Base-by-base conservation (phyloP, 306 rosid species). In the Canavalia gladiata region DNA sequence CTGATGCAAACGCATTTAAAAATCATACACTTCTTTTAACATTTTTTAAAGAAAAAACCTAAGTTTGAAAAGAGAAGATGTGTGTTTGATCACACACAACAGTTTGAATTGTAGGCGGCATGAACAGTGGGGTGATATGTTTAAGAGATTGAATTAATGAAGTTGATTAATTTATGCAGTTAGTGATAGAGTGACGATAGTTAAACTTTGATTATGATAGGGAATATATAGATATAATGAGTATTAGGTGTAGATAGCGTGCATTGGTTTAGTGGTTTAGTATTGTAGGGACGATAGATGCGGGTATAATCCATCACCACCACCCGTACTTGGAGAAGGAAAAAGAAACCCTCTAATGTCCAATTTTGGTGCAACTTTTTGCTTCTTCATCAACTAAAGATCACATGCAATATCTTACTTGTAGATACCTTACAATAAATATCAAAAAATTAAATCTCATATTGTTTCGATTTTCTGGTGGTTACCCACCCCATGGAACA, bases 201-300 rank as follows among this genome's bases (percentile, higher is more conserved):
- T 18, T 18, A 18, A 18, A 18, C 25, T 18, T 18, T 18, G 25
- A 18, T 18, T 18, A 9, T 51, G 74, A 28, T 3, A 50, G 43
- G 41, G 64, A 58, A 39, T 47, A 62, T 37, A 37, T 37, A 37
- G 2, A 37, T 37, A 37, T 39, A 31, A 60, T 58, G 69, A 45
- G 79, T 30, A 43, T 56, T 74, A 74, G 78, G 56, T 2, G 41
- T 18, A 74, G 78, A 4, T 47, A 74, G 8, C 12, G 49, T 29
- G 54, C 54, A 11, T 3, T n/a, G 50, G 35, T 71, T 34, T 18
- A 18, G 25, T 18, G 25, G 25, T 18, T 18, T 18, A 18, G 4
- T 37, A 34, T 11, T 39, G 54, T 11, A 55, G 12, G 28, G 50
- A 43, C 1, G 69, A 43, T 35, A 37, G 59, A 60, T 46, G 33